phyloP scores from a whole-genome alignment of 805 yeast genomes.

The Kodamaea sagamina region DNA sequence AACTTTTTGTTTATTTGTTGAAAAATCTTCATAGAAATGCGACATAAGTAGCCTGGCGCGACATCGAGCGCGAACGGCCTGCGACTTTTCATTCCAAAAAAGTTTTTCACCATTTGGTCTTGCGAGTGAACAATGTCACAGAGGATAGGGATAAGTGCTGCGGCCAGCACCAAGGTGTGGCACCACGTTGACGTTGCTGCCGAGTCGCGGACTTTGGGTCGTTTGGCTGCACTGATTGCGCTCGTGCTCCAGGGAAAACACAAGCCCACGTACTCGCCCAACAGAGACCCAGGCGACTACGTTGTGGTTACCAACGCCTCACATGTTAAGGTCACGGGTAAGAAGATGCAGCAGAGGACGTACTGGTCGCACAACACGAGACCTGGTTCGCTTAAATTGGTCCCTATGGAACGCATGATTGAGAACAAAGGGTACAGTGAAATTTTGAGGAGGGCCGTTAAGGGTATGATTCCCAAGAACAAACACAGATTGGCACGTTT shows the following conservation, averaged over 20 bases:
- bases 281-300: constrained; percentile 89
- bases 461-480: constrained; percentile 95
- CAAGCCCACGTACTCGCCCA: constrained; percentile 79
- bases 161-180: constrained; percentile 87
- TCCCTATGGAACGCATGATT: constrained; percentile 76
- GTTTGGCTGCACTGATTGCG: constrained; percentile 89
- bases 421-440: constrained; percentile 87
- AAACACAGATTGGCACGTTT: constrained; percentile 75
- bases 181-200: constrained; percentile 90
- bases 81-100: constrained; percentile 8
- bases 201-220: constrained; percentile 85
- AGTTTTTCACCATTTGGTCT: background rate
- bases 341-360: constrained; percentile 73
- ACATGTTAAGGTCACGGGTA: constrained; percentile 79
- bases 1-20: constrained; percentile 4
- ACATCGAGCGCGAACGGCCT: too few species aligned
- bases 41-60: background rate
- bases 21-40: constrained; percentile 6
- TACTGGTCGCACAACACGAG: constrained; percentile 88
- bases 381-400: constrained; percentile 86
- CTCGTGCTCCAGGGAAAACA: constrained; percentile 92
- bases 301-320: constrained; percentile 95
- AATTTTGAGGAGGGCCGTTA: constrained; percentile 80
- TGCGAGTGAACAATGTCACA: constrained; percentile 39
- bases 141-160: constrained; percentile 56